These are phyloP conservation scores for Tulasnella calospora DNA, from an alignment of 768 basidiomycete genomes.

Conservation along the genomic window DNA sequence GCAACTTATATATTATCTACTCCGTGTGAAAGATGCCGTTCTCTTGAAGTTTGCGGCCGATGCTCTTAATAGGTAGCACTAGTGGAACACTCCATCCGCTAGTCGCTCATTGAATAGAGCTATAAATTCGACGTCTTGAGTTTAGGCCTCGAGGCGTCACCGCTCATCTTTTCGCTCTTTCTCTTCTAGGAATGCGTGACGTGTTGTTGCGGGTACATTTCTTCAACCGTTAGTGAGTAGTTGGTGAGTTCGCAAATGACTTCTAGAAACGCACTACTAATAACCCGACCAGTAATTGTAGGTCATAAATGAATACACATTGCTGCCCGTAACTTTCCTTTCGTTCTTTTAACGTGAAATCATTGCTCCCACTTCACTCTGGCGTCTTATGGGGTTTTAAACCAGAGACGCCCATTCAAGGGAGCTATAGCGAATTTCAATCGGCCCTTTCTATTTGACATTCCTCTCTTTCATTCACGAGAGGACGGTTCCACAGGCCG, in stretches of 20 bases:
- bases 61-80: background rate
- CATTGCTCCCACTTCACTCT: constrained; percentile 14
- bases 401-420: background rate
- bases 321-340: background rate
- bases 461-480: background rate
- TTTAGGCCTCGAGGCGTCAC: background rate
- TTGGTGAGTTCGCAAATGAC: background rate
- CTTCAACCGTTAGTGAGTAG: background rate
- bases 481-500: constrained; percentile 3
- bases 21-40: no score
- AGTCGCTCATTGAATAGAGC: background rate
- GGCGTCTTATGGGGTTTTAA: background rate
- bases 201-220: background rate
- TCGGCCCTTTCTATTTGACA: background rate
- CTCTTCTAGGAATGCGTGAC: background rate
- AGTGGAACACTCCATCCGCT: background rate
- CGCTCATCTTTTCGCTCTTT: constrained; percentile 3
- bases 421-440: background rate
- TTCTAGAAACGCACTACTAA: background rate
- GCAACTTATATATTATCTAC: background rate
- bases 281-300: background rate
- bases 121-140: background rate
- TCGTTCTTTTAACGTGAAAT: background rate
- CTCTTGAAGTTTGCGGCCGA: background rate
- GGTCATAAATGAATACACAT: background rate